Percentiles rank a stretch among this genome's conserved stretches.
Conservation (phyloP, 2,329 filamentous ascomycete species). For the Cercospora sojina region DNA sequence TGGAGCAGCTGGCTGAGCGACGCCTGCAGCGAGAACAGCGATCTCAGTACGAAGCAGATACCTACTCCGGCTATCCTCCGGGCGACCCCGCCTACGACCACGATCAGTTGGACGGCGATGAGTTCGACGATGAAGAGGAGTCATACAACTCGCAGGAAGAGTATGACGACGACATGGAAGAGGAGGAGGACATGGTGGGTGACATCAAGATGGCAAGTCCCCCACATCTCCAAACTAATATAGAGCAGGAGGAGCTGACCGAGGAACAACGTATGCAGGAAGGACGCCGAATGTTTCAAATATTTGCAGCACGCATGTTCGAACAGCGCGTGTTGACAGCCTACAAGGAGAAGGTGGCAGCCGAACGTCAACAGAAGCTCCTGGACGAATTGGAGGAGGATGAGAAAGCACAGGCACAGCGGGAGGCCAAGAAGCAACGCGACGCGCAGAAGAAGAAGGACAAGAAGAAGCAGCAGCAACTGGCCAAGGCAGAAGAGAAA, state of each 20-base stretch:
- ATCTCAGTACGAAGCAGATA: conserved; percentile 66
- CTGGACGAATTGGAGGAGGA: conserved; percentile 91
- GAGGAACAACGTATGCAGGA: conserved; percentile 99
- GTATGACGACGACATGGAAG: conserved; percentile 59
- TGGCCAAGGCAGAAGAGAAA: conserved; percentile 86
- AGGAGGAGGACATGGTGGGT: conserved; percentile 62
- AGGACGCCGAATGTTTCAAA: conserved; percentile 97
- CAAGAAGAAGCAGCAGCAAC: conserved; percentile 85
- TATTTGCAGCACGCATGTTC: conserved; percentile 98
- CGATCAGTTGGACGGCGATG: conserved; percentile 70
- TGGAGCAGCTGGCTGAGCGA: conserved; percentile 97
- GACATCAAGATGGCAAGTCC: conserved; percentile 25
- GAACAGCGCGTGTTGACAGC: conserved; percentile 94
- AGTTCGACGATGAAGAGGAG: conserved; percentile 74
- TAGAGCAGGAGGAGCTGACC: conserved; percentile 81
- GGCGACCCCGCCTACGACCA: conserved; percentile 55
- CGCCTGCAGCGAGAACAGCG: conserved; percentile 97
- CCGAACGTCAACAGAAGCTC: conserved; percentile 85
- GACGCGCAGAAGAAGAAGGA: conserved; percentile 96
- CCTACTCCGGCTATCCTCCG: conserved; percentile 51
- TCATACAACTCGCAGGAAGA: conserved; percentile 63
- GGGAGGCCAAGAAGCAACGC: conserved; percentile 88
- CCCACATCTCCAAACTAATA: conserved; percentile 41
- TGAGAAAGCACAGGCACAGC: conserved; percentile 69
- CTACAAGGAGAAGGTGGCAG: conserved; percentile 96